Conservation (phyloP, 495 filamentous ascomycete species). For the Hypomontagnella submonticulosa region DNA sequence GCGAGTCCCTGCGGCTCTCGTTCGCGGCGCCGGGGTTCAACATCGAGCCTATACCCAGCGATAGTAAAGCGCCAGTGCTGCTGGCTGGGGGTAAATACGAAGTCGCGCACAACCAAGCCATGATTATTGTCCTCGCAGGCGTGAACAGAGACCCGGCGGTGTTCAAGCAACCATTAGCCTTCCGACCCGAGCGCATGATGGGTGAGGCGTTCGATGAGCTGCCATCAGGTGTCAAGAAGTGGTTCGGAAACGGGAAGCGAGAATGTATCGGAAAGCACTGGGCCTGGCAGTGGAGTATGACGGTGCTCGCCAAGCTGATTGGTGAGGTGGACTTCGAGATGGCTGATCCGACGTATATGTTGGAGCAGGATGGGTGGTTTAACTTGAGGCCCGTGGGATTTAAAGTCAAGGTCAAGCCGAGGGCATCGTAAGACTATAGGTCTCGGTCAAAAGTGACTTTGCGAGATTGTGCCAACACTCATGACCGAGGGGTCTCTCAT, state of each 20-base stretch:
- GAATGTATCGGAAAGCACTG: slow-evolving; percentile 76
- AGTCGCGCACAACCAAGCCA: slow-evolving; percentile 66
- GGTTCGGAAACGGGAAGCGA: slow-evolving; percentile 76
- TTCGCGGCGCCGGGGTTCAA: slow-evolving; percentile 76
- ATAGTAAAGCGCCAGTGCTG: slow-evolving; percentile 56
- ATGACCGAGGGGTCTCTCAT: too few species aligned
- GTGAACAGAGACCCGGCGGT: slow-evolving; percentile 76
- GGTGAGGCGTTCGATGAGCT: slow-evolving; percentile 69
- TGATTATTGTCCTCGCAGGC: slow-evolving; percentile 69
- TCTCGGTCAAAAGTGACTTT: too few species aligned
- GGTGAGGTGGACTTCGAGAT: slow-evolving; percentile 70
- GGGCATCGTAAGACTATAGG: slow-evolving; percentile 20
- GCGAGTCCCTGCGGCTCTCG: slow-evolving; percentile 72
- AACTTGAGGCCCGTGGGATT: slow-evolving; percentile 57
- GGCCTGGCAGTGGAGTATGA: slow-evolving; percentile 70
- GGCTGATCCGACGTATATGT: slow-evolving; percentile 64
- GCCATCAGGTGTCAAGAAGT: slow-evolving; percentile 71
- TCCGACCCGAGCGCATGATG: slow-evolving; percentile 74
- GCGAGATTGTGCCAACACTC: too few species aligned
- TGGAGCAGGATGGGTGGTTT: slow-evolving; percentile 65
- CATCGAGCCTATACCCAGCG: slow-evolving; percentile 64
- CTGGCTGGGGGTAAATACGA: slow-evolving; percentile 73
- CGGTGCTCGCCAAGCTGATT: slow-evolving; percentile 67
- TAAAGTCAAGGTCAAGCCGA: slow-evolving; percentile 53
- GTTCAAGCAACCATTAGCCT: slow-evolving; percentile 71